These are phyloP conservation scores for Penicillium aurantiogriseum DNA, from an alignment of 2,329 filamentous ascomycete genomes.

Conservation along the genomic window DNA sequence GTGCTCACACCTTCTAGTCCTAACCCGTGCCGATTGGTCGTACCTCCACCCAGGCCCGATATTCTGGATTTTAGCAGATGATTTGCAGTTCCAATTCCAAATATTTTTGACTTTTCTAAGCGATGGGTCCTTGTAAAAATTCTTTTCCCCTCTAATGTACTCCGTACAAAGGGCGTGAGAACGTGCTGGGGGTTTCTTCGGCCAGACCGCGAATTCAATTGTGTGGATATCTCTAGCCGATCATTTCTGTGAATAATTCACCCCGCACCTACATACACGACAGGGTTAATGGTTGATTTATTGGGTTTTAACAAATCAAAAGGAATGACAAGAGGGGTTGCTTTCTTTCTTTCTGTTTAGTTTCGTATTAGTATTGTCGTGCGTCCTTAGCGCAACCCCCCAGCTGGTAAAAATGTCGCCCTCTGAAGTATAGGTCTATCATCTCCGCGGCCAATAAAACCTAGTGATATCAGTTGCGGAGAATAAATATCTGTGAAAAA, in stretches of 20 bases:
- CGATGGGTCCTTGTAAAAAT: neutral
- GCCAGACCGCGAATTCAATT: neutral
- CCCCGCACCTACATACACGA: constrained; percentile 4
- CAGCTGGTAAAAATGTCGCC: neutral
- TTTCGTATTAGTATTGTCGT: neutral
- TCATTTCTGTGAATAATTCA: constrained; percentile 3
- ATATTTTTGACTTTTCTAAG: constrained; percentile 1
- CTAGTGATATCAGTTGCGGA: neutral
- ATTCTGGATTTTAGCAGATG: neutral
- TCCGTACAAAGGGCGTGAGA: neutral
- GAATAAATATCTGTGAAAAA: neutral
- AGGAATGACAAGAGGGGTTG: neutral
- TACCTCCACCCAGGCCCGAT: neutral
- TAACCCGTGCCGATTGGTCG: constrained; percentile 1
- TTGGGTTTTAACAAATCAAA: neutral
- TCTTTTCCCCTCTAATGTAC: neutral
- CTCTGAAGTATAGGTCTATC: neutral
- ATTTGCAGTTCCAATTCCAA: constrained; percentile 4
- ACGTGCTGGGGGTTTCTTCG: neutral
- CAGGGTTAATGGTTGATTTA: neutral
- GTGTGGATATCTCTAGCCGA: constrained; percentile 5
- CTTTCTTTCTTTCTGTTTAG: neutral
- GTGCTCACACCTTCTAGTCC: neutral
- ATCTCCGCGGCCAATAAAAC: neutral
- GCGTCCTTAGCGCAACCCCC: neutral